These are phyloP conservation scores for Fusarium sp. DNA, from an alignment of 2,329 filamentous ascomycete species.

Conservation along the genomic window DNA sequence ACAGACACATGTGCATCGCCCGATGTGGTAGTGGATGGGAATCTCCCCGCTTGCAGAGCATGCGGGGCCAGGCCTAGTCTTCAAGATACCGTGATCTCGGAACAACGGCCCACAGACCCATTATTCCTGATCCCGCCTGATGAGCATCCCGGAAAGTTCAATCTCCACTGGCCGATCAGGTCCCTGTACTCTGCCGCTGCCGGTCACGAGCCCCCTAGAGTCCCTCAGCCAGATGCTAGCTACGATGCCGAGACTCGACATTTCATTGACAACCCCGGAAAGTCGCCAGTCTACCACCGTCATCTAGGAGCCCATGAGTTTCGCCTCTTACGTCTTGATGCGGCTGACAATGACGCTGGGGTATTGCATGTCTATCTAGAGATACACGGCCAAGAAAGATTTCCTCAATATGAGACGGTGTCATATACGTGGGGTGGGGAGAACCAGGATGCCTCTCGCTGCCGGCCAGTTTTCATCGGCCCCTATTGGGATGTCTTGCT, in stretches of 20 bases:
- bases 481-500: neutral
- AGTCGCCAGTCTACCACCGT: neutral
- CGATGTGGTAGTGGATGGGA: neutral
- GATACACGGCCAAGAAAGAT: neutral
- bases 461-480: neutral
- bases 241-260: neutral
- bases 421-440: neutral
- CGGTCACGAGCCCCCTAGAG: neutral
- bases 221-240: neutral
- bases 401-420: neutral
- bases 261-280: neutral
- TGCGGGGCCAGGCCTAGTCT: neutral
- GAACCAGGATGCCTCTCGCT: neutral
- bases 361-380: neutral
- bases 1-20: neutral
- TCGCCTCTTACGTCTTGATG: neutral
- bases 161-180: neutral
- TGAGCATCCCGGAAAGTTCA: neutral
- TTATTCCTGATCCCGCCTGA: neutral
- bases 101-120: neutral
- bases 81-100: neutral
- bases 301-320: neutral
- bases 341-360: neutral
- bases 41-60: neutral
- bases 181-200: neutral